phyloP scores from a whole-genome alignment of 2,329 filamentous ascomycete species.

The Aspergillus latus region DNA sequence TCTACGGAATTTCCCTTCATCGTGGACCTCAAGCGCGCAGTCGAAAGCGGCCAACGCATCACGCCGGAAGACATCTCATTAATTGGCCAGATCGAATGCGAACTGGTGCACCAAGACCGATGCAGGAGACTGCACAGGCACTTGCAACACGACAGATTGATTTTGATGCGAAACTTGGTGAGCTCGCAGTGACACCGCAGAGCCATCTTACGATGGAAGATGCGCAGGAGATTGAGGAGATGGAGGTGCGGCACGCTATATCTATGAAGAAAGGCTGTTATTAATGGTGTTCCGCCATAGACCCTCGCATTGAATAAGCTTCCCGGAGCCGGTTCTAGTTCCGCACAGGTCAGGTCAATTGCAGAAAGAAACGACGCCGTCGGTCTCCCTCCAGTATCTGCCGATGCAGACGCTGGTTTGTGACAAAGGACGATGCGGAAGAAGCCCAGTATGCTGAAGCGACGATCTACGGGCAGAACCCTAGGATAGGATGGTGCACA shows the following conservation, averaged over 20 bases:
- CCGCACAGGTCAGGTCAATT: conserved; percentile 34
- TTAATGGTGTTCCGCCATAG: conserved; percentile 17
- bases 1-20: conserved; percentile 19
- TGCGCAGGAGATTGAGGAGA: conserved; percentile 32
- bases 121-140: conserved; percentile 35
- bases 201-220: conserved; percentile 35
- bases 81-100: conserved; percentile 34
- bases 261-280: neutral
- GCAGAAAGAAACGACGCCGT: conserved; percentile 35
- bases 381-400: conserved; percentile 25
- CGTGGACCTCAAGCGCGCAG: conserved; percentile 33
- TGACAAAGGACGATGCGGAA: conserved; percentile 36
- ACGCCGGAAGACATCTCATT: conserved; percentile 33
- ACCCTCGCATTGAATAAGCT: conserved; percentile 35
- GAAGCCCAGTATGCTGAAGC: conserved; percentile 28
- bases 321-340: conserved; percentile 32
- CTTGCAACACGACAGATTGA: conserved; percentile 36
- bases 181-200: conserved; percentile 32
- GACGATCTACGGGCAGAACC: conserved; percentile 31
- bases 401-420: conserved; percentile 26
- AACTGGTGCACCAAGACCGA: conserved; percentile 28
- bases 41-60: conserved; percentile 34
- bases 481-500: conserved; percentile 33
- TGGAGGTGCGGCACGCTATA: conserved; percentile 18
- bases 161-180: conserved; percentile 34